Conservation (phyloP, 1,139 yeast genomes). For the Geotrichum klebahnii region DNA sequence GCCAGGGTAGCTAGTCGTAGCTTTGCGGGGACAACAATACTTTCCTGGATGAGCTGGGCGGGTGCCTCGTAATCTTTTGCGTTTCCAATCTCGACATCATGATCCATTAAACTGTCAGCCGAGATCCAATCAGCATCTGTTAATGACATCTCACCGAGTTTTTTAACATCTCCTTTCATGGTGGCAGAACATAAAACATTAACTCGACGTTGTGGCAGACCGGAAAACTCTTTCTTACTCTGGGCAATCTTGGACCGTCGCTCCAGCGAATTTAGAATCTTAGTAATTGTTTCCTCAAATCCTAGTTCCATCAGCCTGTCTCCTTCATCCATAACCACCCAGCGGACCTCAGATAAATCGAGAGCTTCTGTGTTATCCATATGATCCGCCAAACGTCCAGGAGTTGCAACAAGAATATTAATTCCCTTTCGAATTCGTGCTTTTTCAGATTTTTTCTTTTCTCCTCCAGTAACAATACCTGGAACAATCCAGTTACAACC, state of each 20-base stretch:
- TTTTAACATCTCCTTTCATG: constrained; percentile 71
- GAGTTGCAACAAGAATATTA: constrained; percentile 83
- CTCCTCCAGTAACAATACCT: constrained; percentile 92
- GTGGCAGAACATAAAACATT: constrained; percentile 94
- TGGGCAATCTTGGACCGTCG: constrained; percentile 9
- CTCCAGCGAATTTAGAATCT: constrained; percentile 50
- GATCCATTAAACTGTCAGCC: constrained; percentile 30
- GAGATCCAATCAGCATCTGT: constrained; percentile 63
- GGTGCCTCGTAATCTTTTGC: constrained; percentile 60
- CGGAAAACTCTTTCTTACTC: constrained; percentile 27
- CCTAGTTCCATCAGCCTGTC: constrained; percentile 93
- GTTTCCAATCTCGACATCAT: constrained; percentile 45
- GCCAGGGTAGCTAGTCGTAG: constrained; percentile 77
- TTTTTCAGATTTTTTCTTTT: constrained; percentile 86
- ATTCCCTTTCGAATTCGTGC: constrained; percentile 88
- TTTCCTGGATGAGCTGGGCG: constrained; percentile 78
- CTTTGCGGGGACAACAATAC: constrained; percentile 84
- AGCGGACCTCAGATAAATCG: constrained; percentile 68
- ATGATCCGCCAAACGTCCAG: constrained; percentile 89
- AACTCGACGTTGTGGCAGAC: constrained; percentile 63
- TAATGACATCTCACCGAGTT: constrained; percentile 73
- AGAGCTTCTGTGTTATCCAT: constrained; percentile 78
- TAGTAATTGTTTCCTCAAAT: constrained; percentile 84
- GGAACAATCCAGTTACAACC: constrained; percentile 84
- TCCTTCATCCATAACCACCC: constrained; percentile 90